phyloP scores from a whole-genome alignment of 208 protist species.

The Acanthamoeba sp. region DNA sequence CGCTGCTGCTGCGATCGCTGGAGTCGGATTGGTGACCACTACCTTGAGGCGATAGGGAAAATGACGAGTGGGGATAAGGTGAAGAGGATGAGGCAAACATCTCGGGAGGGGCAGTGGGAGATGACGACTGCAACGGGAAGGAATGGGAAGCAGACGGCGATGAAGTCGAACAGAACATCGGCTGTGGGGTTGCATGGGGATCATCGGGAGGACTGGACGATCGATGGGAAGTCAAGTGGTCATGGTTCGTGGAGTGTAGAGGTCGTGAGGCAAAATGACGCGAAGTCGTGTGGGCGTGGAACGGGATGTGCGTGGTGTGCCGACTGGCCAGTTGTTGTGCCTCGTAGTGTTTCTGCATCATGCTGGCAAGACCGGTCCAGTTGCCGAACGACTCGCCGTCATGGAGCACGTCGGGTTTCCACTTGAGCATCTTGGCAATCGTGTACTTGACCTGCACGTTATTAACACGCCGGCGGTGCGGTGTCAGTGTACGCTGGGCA shows the following conservation, averaged over 20 bases:
- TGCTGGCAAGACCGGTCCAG: neutral
- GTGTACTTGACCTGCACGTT: slow-evolving; percentile 30
- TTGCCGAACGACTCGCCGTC: neutral
- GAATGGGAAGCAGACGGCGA: neutral
- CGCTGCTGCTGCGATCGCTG: neutral
- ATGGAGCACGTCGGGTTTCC: slow-evolving; percentile 5
- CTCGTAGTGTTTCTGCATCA: neutral
- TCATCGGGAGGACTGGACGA: neutral
- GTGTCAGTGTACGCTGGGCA: no score
- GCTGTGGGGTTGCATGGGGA: neutral
- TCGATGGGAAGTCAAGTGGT: neutral
- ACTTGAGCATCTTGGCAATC: neutral
- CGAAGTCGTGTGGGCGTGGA: no score
- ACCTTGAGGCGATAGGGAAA: neutral
- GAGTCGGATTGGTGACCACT: neutral
- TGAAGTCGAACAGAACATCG: neutral
- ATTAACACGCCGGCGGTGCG: no score
- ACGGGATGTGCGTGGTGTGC: no score
- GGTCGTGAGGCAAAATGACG: no score
- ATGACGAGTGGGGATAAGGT: neutral
- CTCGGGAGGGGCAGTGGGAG: neutral
- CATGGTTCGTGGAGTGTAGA: neutral
- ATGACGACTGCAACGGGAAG: neutral
- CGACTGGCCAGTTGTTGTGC: no score
- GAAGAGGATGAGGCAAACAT: neutral